A percentile compares a stretch with the other conserved stretches of the same genome.
These are phyloP conservation scores for Stachybotrys elegans DNA, from an alignment of 2,329 filamentous ascomycete genomes.

Conservation along the genomic window DNA sequence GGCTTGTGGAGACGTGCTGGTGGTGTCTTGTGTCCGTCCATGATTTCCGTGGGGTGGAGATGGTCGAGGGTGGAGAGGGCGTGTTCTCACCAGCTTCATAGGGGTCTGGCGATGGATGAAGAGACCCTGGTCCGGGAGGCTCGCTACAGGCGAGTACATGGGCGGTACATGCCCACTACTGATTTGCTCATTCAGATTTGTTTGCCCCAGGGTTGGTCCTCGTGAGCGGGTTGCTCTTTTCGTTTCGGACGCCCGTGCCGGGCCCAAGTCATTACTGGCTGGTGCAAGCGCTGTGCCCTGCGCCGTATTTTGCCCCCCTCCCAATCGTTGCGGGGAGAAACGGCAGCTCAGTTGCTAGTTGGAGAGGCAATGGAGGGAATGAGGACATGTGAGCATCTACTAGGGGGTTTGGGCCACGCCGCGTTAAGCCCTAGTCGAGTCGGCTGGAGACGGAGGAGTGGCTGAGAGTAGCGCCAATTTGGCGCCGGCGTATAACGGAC, in stretches of 20 bases:
- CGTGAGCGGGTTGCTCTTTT: not conserved
- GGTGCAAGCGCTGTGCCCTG: conserved; percentile 1
- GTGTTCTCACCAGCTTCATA: not conserved
- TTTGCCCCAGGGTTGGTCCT: not conserved
- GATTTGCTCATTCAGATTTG: not conserved
- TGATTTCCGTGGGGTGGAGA: not conserved
- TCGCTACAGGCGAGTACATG: not conserved
- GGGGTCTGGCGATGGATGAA: not conserved
- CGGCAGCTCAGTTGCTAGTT: too few species aligned
- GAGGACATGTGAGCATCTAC: too few species aligned
- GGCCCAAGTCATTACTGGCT: not conserved
- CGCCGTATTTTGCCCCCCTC: too few species aligned
- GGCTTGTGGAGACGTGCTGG: not conserved
- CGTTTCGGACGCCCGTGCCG: not conserved
- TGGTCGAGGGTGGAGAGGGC: not conserved
- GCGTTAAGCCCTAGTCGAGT: too few species aligned
- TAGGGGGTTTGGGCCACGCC: too few species aligned
- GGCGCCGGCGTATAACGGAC: too few species aligned
- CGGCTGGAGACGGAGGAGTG: too few species aligned
- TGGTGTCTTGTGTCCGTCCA: not conserved
- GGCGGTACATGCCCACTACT: conserved; percentile 3
- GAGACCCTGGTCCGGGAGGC: not conserved
- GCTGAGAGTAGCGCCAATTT: too few species aligned
- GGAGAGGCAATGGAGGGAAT: too few species aligned
- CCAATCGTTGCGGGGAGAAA: too few species aligned